A percentile compares a stretch with the other conserved stretches of the same genome.
Conservation (phyloP, 352 stramenopile species). For the Phytophthora pseudosyringae region DNA sequence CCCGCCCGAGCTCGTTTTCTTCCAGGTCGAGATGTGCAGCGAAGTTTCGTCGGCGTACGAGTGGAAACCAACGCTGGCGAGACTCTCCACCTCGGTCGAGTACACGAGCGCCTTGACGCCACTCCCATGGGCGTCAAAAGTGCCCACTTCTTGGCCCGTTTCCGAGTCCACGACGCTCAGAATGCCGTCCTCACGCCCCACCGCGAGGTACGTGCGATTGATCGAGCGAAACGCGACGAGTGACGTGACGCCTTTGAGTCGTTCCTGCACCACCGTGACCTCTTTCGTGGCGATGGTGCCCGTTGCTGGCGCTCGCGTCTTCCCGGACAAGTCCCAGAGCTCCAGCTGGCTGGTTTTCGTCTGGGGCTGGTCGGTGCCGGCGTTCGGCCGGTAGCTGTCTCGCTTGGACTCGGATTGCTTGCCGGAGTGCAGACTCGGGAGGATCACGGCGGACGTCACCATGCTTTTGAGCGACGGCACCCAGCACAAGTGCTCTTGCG, state of each 20-base stretch:
- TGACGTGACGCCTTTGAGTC: slow-evolving; percentile 59
- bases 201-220: slow-evolving; percentile 58
- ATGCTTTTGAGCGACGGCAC: slow-evolving; percentile 59
- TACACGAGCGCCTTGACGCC: slow-evolving; percentile 61
- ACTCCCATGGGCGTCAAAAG: slow-evolving; percentile 62
- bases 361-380: slow-evolving; percentile 30
- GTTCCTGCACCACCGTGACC: slow-evolving; percentile 42
- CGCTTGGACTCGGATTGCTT: slow-evolving; percentile 20
- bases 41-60: slow-evolving; percentile 76
- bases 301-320: slow-evolving; percentile 25
- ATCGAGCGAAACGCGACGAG: slow-evolving; percentile 53
- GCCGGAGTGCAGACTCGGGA: slow-evolving; percentile 37
- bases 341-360: slow-evolving; percentile 66
- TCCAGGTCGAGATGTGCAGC: slow-evolving; percentile 62
- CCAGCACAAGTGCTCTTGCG: slow-evolving; percentile 69
- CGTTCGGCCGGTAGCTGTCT: slow-evolving; percentile 44
- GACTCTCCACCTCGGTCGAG: slow-evolving; percentile 52
- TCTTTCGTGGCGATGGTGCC: slow-evolving; percentile 38
- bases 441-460: slow-evolving; percentile 54
- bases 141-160: slow-evolving; percentile 46
- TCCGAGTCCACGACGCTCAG: slow-evolving; percentile 64
- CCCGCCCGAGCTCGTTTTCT: slow-evolving; percentile 39
- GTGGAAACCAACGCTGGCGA: slow-evolving; percentile 65
- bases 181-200: slow-evolving; percentile 63
- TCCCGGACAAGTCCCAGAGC: slow-evolving; percentile 61